These are phyloP conservation scores for Rachicladosporium sp. DNA, from an alignment of 2,329 filamentous ascomycete genomes.

Conservation along the genomic window DNA sequence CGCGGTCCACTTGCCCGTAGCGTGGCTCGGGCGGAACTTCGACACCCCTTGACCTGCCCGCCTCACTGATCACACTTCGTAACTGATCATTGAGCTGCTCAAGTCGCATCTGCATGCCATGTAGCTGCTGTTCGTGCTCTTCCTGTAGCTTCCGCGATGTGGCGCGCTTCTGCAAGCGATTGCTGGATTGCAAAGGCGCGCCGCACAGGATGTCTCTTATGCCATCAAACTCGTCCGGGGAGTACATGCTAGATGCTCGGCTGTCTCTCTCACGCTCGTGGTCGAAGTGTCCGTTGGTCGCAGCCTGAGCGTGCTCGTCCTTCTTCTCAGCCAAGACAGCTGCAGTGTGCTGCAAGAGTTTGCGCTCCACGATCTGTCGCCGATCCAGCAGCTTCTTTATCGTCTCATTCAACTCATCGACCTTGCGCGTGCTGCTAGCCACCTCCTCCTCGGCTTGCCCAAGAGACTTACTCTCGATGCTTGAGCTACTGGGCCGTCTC, in stretches of 20 bases:
- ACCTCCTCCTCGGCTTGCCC: slow-evolving; percentile 61
- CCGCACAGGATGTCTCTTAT: slow-evolving; percentile 22
- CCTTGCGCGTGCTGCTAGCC: slow-evolving; percentile 61
- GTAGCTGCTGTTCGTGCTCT: slow-evolving; percentile 20
- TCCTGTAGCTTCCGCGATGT: slow-evolving; percentile 13
- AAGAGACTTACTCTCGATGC: slow-evolving; percentile 30
- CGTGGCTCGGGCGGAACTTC: slow-evolving; percentile 12
- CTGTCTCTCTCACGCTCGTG: slow-evolving; percentile 7
- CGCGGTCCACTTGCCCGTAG: slow-evolving; percentile 5
- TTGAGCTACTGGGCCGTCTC: slow-evolving; percentile 27
- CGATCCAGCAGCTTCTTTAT: slow-evolving; percentile 69
- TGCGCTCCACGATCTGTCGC: slow-evolving; percentile 59
- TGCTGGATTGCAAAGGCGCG: slow-evolving; percentile 8
- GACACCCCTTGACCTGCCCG: slow-evolving; percentile 16
- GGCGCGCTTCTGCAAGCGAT: slow-evolving; percentile 9
- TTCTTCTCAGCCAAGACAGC: slow-evolving; percentile 76
- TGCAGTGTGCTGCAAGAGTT: slow-evolving; percentile 78
- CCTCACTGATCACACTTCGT: slow-evolving; percentile 18
- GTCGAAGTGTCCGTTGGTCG: slow-evolving; percentile 5
- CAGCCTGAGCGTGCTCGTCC: slow-evolving; percentile 41
- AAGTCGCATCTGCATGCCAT: slow-evolving; percentile 17
- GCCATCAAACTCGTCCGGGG: slow-evolving; percentile 43
- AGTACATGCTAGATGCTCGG: slow-evolving; percentile 13
- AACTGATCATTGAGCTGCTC: slow-evolving; percentile 22
- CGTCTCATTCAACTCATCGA: slow-evolving; percentile 72